Base-by-base conservation (phyloP, 2,329 filamentous ascomycete species). In the Plectosphaerella plurivora region DNA sequence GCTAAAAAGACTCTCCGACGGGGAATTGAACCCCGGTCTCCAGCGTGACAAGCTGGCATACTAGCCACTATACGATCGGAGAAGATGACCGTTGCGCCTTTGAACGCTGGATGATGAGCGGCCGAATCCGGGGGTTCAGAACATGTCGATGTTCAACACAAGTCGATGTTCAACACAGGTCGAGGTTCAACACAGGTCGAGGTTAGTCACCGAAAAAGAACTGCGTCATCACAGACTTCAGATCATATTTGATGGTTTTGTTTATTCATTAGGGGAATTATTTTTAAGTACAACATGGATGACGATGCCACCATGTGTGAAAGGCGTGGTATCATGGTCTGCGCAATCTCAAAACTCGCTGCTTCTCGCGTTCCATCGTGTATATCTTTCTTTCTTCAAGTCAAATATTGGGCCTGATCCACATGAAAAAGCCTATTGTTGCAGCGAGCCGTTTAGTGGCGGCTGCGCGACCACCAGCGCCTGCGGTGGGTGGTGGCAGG, bases 401-500 rank as follows among this genome's bases (percentile, higher is more conserved):
- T 16, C 3, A 14, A 11, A n/a, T 5, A 5, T 5, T 22, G 22
- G 22, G 5, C 22, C 22, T 22, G 3, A 22, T 22, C 22, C 22
- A 5, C 5, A 22, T 3, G 22, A 22, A 22, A 22, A 22, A 5
- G 22, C 22, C 28, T 33, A 3, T 12, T 8, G 28, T 33, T 9
- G 28, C 28, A 12, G 24, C 36, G 16, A 16, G 11, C 7, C 14
- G 22, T 45, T 28, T 50, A 58, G 56, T 56, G 45, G 52, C 55
- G 55, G 52, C 42, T 46, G 37, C 56, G 56, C 42, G 51, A 49
- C 49, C 49, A 50, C 56, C 56, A 58, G 39, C 52, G 56, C 36
- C 52, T 48, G 50, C 50, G 52, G 56, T 51, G 50, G 2, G 49
- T 36, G 12, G 50, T 52, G 25, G 56, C 52, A 28, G 56, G 56